Conservation (phyloP, 2,329 filamentous ascomycete genomes). For the Coniochaeta pulveracea region DNA sequence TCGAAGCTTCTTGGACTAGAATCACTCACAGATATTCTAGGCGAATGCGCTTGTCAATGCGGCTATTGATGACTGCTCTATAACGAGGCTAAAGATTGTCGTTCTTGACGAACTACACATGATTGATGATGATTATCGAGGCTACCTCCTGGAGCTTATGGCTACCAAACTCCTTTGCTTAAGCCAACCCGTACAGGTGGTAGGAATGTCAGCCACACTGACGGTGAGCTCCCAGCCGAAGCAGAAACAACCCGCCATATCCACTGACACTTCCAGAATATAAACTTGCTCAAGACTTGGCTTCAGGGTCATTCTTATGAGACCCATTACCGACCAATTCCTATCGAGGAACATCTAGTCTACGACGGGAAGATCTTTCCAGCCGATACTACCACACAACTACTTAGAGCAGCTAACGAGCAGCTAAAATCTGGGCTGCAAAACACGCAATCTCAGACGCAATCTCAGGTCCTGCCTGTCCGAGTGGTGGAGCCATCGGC, state of each 20-base stretch:
- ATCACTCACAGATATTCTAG: slow-evolving; percentile 26
- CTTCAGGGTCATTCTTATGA: slow-evolving; percentile 60
- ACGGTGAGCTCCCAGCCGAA: slow-evolving; percentile 35
- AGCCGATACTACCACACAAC: slow-evolving; percentile 42
- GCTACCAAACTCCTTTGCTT: slow-evolving; percentile 62
- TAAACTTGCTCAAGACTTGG: slow-evolving; percentile 57
- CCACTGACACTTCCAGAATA: slow-evolving; percentile 40
- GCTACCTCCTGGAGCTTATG: slow-evolving; percentile 65
- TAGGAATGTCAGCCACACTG: slow-evolving; percentile 73
- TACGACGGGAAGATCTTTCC: slow-evolving; percentile 59
- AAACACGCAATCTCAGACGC: slow-evolving; percentile 17
- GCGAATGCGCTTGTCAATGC: slow-evolving; percentile 65
- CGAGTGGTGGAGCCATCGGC: slow-evolving; percentile 42
- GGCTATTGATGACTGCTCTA: slow-evolving; percentile 59
- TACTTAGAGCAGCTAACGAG: slow-evolving; percentile 47
- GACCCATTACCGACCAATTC: slow-evolving; percentile 63
- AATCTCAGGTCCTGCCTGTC: slow-evolving; percentile 24
- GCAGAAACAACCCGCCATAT: not conserved
- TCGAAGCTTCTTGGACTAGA: too few species aligned
- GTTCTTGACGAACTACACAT: slow-evolving; percentile 76
- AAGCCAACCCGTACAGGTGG: slow-evolving; percentile 55
- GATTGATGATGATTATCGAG: slow-evolving; percentile 65
- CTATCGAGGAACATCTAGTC: slow-evolving; percentile 64
- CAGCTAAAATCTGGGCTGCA: slow-evolving; percentile 19
- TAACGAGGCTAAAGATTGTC: slow-evolving; percentile 52